A percentile compares a stretch with the other conserved stretches of the same genome.
These are phyloP conservation scores for Nicotiana knightiana DNA, from an alignment of 257 asterid species.

Conservation along the genomic window DNA sequence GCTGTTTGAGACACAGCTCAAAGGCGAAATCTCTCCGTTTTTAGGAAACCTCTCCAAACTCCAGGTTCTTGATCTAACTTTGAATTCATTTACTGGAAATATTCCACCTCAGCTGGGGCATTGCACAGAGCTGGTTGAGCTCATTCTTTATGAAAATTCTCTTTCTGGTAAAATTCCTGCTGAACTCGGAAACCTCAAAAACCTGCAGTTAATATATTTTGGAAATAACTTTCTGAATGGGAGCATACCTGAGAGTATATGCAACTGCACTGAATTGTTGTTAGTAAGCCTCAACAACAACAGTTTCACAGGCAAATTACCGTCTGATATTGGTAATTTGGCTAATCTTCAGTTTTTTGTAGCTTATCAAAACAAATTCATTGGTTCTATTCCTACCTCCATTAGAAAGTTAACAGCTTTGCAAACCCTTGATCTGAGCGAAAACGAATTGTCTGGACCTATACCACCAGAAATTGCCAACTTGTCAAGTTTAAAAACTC, in stretches of 20 bases:
- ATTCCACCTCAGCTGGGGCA: conserved; percentile 52
- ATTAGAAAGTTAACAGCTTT: conserved; percentile 39
- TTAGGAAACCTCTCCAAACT: conserved; percentile 61
- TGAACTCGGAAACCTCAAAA: conserved; percentile 45
- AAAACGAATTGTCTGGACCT: conserved; percentile 50
- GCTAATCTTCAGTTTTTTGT: conserved; percentile 43
- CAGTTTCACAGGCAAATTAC: conserved; percentile 60
- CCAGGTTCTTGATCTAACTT: conserved; percentile 71
- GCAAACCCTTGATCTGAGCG: conserved; percentile 50
- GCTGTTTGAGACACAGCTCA: conserved; percentile 40
- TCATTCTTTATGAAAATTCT: conserved; percentile 39
- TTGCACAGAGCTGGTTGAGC: conserved; percentile 35
- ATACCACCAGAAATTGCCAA: conserved; percentile 62
- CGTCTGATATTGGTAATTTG: conserved; percentile 46
- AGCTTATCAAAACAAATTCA: conserved; percentile 41
- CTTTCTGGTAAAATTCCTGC: conserved; percentile 59
- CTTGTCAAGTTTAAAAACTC: conserved; percentile 36
- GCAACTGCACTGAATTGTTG: conserved; percentile 49
- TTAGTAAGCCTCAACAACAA: conserved; percentile 42
- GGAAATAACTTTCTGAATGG: conserved; percentile 57
- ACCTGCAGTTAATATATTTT: conserved; percentile 40
- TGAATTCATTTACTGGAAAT: conserved; percentile 54
- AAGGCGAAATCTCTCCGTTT: conserved; percentile 48
- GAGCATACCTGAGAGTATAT: conserved; percentile 48
- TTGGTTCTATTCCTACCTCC: conserved; percentile 60